Base-by-base conservation (phyloP, 2,329 filamentous ascomycete species). In the Hyphodiscus sp. region DNA sequence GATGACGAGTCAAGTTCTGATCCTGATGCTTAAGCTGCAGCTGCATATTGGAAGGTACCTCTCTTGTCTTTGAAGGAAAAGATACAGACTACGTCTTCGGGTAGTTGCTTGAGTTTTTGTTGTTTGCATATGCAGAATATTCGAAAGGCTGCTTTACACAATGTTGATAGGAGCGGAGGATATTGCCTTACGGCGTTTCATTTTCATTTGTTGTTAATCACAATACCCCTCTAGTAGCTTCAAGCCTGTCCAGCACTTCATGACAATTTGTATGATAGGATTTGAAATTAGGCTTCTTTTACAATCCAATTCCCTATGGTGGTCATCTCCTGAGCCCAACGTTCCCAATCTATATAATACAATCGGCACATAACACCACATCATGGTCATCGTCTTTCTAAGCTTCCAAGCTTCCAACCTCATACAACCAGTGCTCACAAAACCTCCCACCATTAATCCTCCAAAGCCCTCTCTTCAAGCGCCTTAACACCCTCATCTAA, bases 401-500 rank as follows among this genome's bases (percentile, higher is more conserved):
- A n/a, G n/a, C n/a, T n/a, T n/a, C n/a, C n/a, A n/a, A n/a, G 20
- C 18, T 18, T 45, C 42, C n/a, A n/a, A 30, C 23, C 23, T 15
- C 6, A 26, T n/a, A 26, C 38, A 26, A 38, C 26, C 33, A 30
- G 33, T 48, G 3, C 33, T 16, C 18, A 13, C 13, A 8, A 19
- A 45, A n/a, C 20, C 42, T 20, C 20, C 9, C 18, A 16, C 13
- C 18, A 49, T 61, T 51, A 71, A 51, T 74, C 69, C 51, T 66
- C 68, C 46, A 59, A 51, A 19, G 69, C 72, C 62, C 65, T 69
- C 57, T 69, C 66, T 63, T 76, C 73, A 60, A 76, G 64, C 16
- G 55, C 61, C 61, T 68, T 61, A 51, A 76, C 70, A 19, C 72
- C 74, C 67, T 66, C 69, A 58, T 69, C 68, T 66, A 76, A 67